phyloP scores from a whole-genome alignment of 2,329 filamentous ascomycete species.

The Fusarium sororula region DNA sequence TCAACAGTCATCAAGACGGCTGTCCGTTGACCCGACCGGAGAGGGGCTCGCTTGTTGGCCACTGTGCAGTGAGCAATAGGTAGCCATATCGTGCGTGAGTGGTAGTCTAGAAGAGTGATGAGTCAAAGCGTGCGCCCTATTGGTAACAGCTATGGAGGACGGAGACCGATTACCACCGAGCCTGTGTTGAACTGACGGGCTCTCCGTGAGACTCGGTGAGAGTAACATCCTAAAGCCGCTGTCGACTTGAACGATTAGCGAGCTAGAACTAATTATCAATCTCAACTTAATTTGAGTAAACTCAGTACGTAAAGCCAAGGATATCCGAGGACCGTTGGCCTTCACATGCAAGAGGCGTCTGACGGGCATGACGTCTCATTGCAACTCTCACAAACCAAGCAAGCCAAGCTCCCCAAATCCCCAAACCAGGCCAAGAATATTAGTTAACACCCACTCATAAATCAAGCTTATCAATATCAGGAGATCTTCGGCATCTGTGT shows the following conservation, averaged over 20 bases:
- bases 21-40: not conserved
- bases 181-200: not conserved
- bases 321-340: not conserved
- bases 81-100: not conserved
- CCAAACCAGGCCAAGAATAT: not conserved
- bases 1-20: not conserved
- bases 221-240: not conserved
- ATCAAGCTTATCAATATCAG: slow-evolving; percentile 6
- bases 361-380: slow-evolving; percentile 1
- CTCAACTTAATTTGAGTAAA: not conserved
- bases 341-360: slow-evolving; percentile 22
- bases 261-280: not conserved
- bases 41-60: slow-evolving; percentile 4
- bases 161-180: slow-evolving; percentile 30
- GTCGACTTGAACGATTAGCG: not conserved
- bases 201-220: not conserved
- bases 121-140: slow-evolving; percentile 4
- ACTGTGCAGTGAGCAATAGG: not conserved
- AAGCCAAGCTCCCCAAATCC: not conserved
- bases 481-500: not conserved
- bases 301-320: not conserved
- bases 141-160: not conserved
- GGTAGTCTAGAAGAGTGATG: not conserved
- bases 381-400: not conserved
- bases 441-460: not conserved